Evolutionary conservation across 441 rosid species (phyloP), one percentile per base, ranked within the genome.

Genomic region (Omphalea diandra): DNA sequence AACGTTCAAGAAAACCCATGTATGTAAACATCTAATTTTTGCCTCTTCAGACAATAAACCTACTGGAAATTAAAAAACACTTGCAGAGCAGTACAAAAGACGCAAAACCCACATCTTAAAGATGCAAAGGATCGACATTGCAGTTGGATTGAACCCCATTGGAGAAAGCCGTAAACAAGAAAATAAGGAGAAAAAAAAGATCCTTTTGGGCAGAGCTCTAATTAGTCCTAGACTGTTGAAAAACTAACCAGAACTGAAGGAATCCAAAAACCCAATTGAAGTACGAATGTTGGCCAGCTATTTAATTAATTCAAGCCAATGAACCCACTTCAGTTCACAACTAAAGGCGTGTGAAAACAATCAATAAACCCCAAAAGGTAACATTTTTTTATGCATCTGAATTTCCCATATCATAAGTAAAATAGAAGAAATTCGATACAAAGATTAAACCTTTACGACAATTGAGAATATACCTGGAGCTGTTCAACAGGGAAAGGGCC

Each of bases 401-500:
- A 60, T 65, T 36, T 24, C 32, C 59, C 17, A 50, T 6, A 20
- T 56, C 18, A 50, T 1, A 20, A 22, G 3, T 11, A 38, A 8
- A 24, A 27, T 3, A 18, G 75, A n/a, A 2, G 7, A 68, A 18
- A 20, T 5, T 33, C 8, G 18, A 31, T 1, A 0, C 31, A 69
- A 69, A 47, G 54, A 29, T 18, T 29, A 31, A 59, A 65, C 40
- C 26, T 61, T 44, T 40, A 4, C 41, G 41, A 58, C 55, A 67
- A 22, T 40, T 11, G 5, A 46, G 65, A n/a, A n/a, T n/a, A n/a
- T 76, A 92, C 98, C 96, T 89, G 98, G 71, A 94, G 98, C 86
- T 92, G 96, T 75, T 94, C 96, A 15, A 94, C 87, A 50, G 93
- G 98, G 70, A 83, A 82, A 68, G 94, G 97, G 32, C 99, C 98